Evolutionary conservation across 768 basidiomycete genomes (phyloP), one percentile per base, ranked within the genome.

Genomic region (Hemileccinum impolitum): DNA sequence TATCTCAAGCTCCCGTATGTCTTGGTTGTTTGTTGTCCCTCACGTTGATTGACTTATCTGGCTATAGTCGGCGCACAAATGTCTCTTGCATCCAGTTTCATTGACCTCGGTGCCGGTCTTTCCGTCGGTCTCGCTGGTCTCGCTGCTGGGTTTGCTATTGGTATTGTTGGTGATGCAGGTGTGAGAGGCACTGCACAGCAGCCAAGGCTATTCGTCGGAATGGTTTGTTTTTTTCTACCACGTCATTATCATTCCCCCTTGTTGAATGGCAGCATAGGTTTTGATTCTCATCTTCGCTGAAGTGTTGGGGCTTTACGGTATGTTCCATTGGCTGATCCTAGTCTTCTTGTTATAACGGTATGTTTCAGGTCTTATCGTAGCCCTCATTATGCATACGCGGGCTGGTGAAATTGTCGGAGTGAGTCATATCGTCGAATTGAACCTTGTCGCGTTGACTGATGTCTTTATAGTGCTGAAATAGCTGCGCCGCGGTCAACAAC

Each of bases 111-210:
- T 64, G 94, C 93, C 37, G 94, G 94, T 66, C 82, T 95, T 42
- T 80, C 91, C 1, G 91, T 94, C 62, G 92, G 93, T 59, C 84
- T 92, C 43, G 90, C 94, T 37, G 95, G 95, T 78, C 81, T 99
- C 32, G 90, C 94, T 43, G 95, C 95, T 52, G 96, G 96, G 43
- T 95, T 97, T 58, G 96, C 96, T 53, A 86, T 99, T 64, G 96
- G 96, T 50, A 97, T 98, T 65, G 96, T 98, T 50, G 96, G 96
- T 66, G 96, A 99, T 67, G 94, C 95, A 52, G 95, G 96, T 78
- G 96, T 98, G 25, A 79, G 96, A 39, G 96, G 95, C 51, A 96
- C 94, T 45, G 95, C 94, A 39, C 95, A 97, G 70, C 94, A 98
- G 73, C 91, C 93, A 44, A 75, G 90, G 61, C 75, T 96, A 58